Evolutionary conservation across 441 rosid species (phyloP).

Genomic region (Lepidium campestre): DNA sequence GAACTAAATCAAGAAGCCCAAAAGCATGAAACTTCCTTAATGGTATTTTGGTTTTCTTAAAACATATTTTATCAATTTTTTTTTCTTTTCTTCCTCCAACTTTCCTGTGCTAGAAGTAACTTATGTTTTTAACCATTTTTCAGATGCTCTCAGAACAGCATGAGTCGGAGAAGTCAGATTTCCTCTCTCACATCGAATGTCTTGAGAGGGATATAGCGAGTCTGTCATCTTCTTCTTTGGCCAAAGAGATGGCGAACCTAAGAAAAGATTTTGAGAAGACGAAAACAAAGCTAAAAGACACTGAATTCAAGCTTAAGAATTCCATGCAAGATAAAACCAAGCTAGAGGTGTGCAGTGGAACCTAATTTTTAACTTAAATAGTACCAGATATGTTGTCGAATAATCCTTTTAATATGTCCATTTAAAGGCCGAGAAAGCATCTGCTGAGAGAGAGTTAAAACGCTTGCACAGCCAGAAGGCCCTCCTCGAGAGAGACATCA

Average conservation of each 20-base stretch:
- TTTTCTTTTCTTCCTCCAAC: neutral
- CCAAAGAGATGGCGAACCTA: slow-evolving; percentile 71
- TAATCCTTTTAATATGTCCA: slow-evolving; percentile 10
- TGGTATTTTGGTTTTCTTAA: slow-evolving; percentile 25
- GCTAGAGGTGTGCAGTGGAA: slow-evolving; percentile 60
- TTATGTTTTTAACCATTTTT: slow-evolving; percentile 19
- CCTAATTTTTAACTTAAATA: neutral
- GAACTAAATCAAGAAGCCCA: slow-evolving; percentile 40
- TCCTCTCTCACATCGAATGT: slow-evolving; percentile 51
- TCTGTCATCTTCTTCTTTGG: slow-evolving; percentile 57
- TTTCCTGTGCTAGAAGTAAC: slow-evolving; percentile 3
- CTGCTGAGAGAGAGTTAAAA: slow-evolving; percentile 77
- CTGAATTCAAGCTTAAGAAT: slow-evolving; percentile 80
- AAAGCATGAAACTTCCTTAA: slow-evolving; percentile 43
- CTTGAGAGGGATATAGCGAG: slow-evolving; percentile 68
- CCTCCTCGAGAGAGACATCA: slow-evolving; percentile 84
- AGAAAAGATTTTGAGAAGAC: slow-evolving; percentile 87
- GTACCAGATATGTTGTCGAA: neutral
- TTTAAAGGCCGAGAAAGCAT: slow-evolving; percentile 79
- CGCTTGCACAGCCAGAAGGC: slow-evolving; percentile 66
- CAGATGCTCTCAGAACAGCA: slow-evolving; percentile 57
- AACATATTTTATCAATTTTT: neutral
- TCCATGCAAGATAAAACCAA: slow-evolving; percentile 88
- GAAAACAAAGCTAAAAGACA: slow-evolving; percentile 72
- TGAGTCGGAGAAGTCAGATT: slow-evolving; percentile 48